Conservation (phyloP, 2,329 filamentous ascomycete genomes). For the Tympanopsis confertula region DNA sequence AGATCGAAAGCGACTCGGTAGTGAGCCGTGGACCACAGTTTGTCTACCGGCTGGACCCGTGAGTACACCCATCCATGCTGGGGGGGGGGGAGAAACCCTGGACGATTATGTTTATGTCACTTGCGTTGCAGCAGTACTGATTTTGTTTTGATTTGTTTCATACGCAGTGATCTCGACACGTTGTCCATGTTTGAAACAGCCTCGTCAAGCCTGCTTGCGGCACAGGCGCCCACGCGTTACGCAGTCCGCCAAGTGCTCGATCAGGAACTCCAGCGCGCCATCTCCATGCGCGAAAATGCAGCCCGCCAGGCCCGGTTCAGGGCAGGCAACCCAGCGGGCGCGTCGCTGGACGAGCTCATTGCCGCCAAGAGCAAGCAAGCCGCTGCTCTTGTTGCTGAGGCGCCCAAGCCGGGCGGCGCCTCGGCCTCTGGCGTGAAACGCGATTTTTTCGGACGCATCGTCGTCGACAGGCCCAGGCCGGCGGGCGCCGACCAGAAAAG, state of each 20-base stretch:
- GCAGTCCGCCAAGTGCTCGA: slow-evolving; percentile 88
- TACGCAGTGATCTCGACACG: slow-evolving; percentile 57
- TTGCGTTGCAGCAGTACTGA: background rate
- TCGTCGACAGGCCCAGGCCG: slow-evolving; percentile 30
- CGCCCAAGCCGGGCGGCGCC: slow-evolving; percentile 15
- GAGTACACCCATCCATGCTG: slow-evolving; percentile 25
- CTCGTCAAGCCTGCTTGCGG: slow-evolving; percentile 36
- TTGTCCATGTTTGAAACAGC: slow-evolving; percentile 66
- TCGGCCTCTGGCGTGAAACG: slow-evolving; percentile 41
- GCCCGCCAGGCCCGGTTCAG: slow-evolving; percentile 54
- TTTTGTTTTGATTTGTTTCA: slow-evolving; percentile 3
- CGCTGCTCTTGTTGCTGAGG: slow-evolving; percentile 17
- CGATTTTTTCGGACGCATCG: slow-evolving; percentile 76
- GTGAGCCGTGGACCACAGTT: slow-evolving; percentile 53
- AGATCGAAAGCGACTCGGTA: slow-evolving; percentile 59
- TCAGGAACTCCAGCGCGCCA: slow-evolving; percentile 72
- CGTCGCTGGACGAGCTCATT: slow-evolving; percentile 11
- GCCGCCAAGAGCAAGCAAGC: slow-evolving; percentile 25
- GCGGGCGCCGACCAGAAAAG: slow-evolving; percentile 26
- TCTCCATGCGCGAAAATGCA: slow-evolving; percentile 52
- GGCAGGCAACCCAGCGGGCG: slow-evolving; percentile 29
- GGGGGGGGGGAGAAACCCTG: background rate
- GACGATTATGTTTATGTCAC: background rate
- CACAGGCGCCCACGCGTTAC: slow-evolving; percentile 69
- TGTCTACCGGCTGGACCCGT: slow-evolving; percentile 93